Conservation (phyloP, 192 early-diverging fungal genomes). For the Dissophora ornata region DNA sequence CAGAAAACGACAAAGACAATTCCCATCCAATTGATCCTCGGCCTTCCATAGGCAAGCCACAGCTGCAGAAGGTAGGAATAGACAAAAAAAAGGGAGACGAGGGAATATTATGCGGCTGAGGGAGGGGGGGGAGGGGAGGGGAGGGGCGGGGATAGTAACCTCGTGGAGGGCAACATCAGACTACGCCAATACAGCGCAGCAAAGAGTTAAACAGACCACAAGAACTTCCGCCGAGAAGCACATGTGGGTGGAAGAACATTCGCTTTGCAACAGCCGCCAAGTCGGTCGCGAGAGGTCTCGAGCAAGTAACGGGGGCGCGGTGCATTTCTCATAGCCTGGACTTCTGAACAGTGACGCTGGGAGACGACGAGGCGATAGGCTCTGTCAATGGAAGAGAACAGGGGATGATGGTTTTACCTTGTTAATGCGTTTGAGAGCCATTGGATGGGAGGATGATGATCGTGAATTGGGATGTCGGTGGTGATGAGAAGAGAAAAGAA, state of each 20-base stretch:
- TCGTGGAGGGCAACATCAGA: not conserved
- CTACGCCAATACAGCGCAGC: not conserved
- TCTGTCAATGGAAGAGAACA: no score
- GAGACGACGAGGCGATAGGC: no score
- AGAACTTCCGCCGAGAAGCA: no score
- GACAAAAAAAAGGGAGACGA: constrained; percentile 15
- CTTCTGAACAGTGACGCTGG: no score
- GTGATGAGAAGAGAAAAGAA: constrained; percentile 16
- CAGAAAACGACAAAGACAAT: not conserved
- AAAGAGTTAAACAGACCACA: not conserved
- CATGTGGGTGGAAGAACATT: no score
- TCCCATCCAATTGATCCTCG: constrained; percentile 27
- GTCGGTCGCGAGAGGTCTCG: no score
- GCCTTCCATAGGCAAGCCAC: constrained; percentile 48
- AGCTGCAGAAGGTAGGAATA: constrained; percentile 1
- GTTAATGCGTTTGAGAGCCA: constrained; percentile 99
- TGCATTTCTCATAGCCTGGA: no score
- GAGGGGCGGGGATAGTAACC: not conserved
- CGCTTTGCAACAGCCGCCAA: no score
- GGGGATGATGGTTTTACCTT: constrained; percentile 75
- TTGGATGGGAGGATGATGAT: constrained; percentile 54
- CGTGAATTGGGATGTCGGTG: constrained; percentile 6
- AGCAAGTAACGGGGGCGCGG: no score
- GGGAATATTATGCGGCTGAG: constrained; percentile 21
- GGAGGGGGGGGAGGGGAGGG: not conserved